Base-by-base conservation (phyloP, 2,329 filamentous ascomycete genomes). In the Aspergillus floridensis region DNA sequence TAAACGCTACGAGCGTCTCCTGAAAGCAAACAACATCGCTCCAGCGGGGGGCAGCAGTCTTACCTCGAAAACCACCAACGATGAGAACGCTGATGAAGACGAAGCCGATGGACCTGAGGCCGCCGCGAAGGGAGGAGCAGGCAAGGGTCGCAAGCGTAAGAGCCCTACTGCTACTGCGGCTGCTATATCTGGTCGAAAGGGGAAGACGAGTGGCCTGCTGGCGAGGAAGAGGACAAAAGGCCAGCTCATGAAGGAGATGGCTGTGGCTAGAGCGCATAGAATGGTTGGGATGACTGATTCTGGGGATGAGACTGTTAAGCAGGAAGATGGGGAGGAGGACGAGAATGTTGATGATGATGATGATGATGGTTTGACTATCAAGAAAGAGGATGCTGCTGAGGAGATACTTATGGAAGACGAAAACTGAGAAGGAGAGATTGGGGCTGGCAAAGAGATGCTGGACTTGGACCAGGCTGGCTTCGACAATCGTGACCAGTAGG, bases 1-100 rank as follows among this genome's bases (percentile, higher is more conserved):
- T 63, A 90, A 90, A 74, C 79, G 87, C 65, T 90, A 88, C 67
- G 85, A 88, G 72, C 83, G 87, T 32, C 80, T 90, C 69, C 79
- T 88, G 75, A 87, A 87, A 70, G 75, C 60, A 1, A 5, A 41
- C 8, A 24, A 35, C 10, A 82, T 87, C 58, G 63, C 63, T 48
- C 66, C 70, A 26, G 63, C 59, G 51, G 65, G 65, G 22, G 50
- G 44, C 6, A 44, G 38, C 41, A 19, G 29, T n/a, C n/a, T 53
- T 5, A 7, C 41, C 47, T 29, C 26, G 26, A 48, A 48, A 7
- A 47, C 56, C 10, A 46, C 47, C n/a, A 60, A 53, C 53, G 69
- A 67, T 52, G 66, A 64, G 49, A 67, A 63, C 32, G 59, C 58
- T 19, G 35, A 22, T 24, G 50, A 19, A 11, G 35, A 38, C 11